Evolutionary conservation across 139 green algal species (phyloP).

Genomic region (Asterochloris sp.): DNA sequence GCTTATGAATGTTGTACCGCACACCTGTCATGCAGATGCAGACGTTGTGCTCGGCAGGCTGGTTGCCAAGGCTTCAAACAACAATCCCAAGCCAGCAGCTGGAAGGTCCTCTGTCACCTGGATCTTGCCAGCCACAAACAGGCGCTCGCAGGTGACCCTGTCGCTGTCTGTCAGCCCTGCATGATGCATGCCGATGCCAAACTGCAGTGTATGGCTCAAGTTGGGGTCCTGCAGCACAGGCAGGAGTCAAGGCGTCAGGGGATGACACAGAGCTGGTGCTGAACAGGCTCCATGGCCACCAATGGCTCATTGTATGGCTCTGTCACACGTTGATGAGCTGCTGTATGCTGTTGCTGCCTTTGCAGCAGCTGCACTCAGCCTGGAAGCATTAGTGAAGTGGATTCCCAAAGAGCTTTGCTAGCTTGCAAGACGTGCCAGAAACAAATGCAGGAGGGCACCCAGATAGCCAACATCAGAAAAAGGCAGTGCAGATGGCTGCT

Average conservation of each 20-base stretch:
- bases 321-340: neutral
- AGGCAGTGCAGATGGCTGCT: neutral
- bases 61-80: no score
- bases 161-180: conserved; percentile 86
- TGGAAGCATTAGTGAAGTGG: no score
- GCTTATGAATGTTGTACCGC: no score
- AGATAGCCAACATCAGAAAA: no score
- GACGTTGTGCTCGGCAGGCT: no score
- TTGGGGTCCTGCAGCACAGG: conserved; percentile 34
- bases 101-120: conserved; percentile 48
- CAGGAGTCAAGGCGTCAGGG: neutral
- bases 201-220: conserved; percentile 82
- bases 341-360: neutral
- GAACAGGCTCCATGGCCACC: no score
- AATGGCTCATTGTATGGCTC: neutral
- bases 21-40: neutral
- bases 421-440: no score
- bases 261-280: neutral
- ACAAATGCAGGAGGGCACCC: no score
- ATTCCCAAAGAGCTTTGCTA: no score
- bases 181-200: conserved; percentile 97
- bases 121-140: conserved; percentile 90
- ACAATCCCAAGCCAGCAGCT: neutral
- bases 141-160: conserved; percentile 75
- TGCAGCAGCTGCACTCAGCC: neutral